Evolutionary conservation across 768 basidiomycete genomes (phyloP), one percentile per base, ranked within the genome.

Genomic region (Gymnopilus dilepis): DNA sequence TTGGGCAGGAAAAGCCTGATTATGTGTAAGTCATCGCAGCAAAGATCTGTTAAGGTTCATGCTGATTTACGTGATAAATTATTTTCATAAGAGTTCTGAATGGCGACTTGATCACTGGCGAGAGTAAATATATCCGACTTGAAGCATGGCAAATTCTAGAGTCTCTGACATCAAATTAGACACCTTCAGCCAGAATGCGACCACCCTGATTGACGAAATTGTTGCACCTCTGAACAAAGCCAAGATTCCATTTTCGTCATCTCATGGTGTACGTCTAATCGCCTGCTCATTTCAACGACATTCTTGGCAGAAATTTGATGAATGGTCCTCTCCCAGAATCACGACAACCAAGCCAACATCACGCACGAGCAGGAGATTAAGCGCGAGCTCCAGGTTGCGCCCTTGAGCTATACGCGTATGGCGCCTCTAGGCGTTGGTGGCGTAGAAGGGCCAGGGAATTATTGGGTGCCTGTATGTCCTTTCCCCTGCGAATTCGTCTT

Each of bases 71-170:
- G 12, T 13, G 34, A 17, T 58, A n/a, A n/a, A n/a, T n/a, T n/a
- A n/a, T n/a, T 52, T 24, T 59, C 52, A 41, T 24, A 24, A 90
- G 88, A 1, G 86, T 90, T 3, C 68, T 91, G 53, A 90, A 91
- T 66, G 90, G 90, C 1, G 90, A 92, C 66, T 73, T 90, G 59
- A 86, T 91, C 37, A 91, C 89, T 0, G 90, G 89, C 24, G 89
- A 90, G 74, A 82, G 88, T 87, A 59, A 17, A 80, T 64, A 1
- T 12, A 26, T 21, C 28, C 42, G 28, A 3, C 21, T 22, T 37
- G 3, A 21, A n/a, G 5, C 34, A 3, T 30, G 17, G 13, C 22
- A 34, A 22, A 9, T 8, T 4, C 3, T 11, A 15, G 2, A 9
- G 15, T 11, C 11, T 37, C 34, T 9, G 8, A 37, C 8, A 15